Base-by-base conservation (phyloP, 2,329 filamentous ascomycete genomes). In the Myriosclerotinia duriaeana region DNA sequence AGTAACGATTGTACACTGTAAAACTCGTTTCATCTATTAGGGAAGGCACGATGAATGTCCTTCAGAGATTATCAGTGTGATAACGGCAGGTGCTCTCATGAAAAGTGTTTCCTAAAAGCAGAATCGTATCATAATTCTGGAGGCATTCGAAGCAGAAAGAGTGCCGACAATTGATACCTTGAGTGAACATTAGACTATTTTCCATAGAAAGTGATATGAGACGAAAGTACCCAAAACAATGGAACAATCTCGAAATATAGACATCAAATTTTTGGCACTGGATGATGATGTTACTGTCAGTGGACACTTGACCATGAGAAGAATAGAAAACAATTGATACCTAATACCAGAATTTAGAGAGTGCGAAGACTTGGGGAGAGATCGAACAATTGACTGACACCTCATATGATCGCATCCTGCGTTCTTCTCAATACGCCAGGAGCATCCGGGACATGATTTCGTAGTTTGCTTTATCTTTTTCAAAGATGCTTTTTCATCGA, bases 21-120 rank as follows among this genome's bases (percentile, higher is more conserved):
- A 11, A 40, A 40, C 9, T 54, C n/a, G 36, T 38, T 36, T 54
- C 38, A 58, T 44, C 8, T 22, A 14, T 6, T 22, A 44, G 46
- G n/a, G n/a, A 53, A 53, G 14, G 46, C 11, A 53, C 42, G 40
- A 34, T 30, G 26, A 26, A 26, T 58, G 17, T 40, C 26, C 17
- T 12, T 12, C 30, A 52, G 12, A 44, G 9, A 12, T 53, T 26
- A 42, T 30, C 14, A 9, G 36, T 56, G 42, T 48, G 30, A 46
- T 58, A 48, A 56, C n/a, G 20, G 61, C 61, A 58, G 61, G 61
- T 48, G 5, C 26, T 15, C 14, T n/a, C 52, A 48, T 64, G 52
- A 26, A 36, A 14, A 30, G 14, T 4, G 26, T 36, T 46, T 36
- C 40, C 38, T 11, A 55, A 34, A 22, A 2, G 20, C 30, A 46